These are phyloP conservation scores for Achaetomium macrosporum DNA, from an alignment of 2,329 filamentous ascomycete species.

Conservation along the genomic window DNA sequence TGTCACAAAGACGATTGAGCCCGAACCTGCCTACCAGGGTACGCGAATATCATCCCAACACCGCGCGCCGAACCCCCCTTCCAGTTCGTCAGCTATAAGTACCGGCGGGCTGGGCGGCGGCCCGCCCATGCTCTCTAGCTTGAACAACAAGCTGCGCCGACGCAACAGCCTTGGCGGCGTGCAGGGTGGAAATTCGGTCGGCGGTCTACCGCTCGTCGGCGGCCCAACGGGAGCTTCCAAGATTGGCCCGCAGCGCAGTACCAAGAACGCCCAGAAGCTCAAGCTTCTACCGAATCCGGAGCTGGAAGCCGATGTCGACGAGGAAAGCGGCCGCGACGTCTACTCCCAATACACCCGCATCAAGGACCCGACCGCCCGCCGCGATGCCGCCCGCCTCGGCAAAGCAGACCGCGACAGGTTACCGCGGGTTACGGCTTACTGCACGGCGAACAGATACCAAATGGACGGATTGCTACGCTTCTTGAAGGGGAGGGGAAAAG, in stretches of 20 bases:
- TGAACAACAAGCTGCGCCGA: conserved; percentile 83
- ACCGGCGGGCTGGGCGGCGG: conserved; percentile 39
- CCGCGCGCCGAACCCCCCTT: conserved; percentile 32
- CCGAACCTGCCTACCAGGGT: conserved; percentile 33
- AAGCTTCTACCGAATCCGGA: conserved; percentile 94
- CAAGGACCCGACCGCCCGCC: conserved; percentile 87
- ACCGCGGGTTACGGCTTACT: conserved; percentile 92
- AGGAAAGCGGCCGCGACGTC: conserved; percentile 89
- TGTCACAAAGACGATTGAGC: conserved; percentile 55
- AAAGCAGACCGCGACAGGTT: conserved; percentile 86
- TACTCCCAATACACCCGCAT: conserved; percentile 98
- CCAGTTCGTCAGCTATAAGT: conserved; percentile 29
- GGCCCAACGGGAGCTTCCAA: conserved; percentile 50
- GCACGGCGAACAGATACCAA: conserved; percentile 86
- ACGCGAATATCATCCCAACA: conserved; percentile 24
- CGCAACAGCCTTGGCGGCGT: conserved; percentile 75
- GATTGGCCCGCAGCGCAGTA: conserved; percentile 90
- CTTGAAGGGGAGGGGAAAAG: conserved; percentile 75
- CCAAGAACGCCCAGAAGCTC: conserved; percentile 92
- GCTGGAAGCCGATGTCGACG: conserved; percentile 67
- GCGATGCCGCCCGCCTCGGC: conserved; percentile 85
- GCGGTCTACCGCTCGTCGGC: conserved; percentile 22
- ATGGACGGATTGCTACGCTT: conserved; percentile 87
- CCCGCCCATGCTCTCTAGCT: conserved; percentile 63
- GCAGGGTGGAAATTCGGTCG: conserved; percentile 33